These are phyloP conservation scores for Eudorina sp. DNA, from an alignment of 139 green algal species.

Conservation along the genomic window DNA sequence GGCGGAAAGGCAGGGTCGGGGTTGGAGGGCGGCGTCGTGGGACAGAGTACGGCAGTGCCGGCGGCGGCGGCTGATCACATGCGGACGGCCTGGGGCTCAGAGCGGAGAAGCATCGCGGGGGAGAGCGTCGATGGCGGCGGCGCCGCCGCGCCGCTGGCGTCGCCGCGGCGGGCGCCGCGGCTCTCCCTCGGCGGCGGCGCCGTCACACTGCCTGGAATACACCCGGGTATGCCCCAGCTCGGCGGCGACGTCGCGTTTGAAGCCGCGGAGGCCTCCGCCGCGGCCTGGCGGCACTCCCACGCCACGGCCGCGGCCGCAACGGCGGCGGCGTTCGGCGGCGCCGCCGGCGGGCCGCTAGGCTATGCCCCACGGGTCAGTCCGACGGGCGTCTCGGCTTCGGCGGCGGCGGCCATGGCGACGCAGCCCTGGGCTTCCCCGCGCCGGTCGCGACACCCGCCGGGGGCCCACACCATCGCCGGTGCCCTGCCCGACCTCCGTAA, in stretches of 20 bases:
- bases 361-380: not conserved
- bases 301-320: not conserved
- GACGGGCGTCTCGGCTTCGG: not conserved
- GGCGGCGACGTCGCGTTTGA: not conserved
- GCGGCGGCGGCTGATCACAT: not conserved
- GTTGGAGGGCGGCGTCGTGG: not conserved
- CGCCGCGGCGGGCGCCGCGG: not conserved
- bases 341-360: not conserved
- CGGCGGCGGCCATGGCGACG: not conserved
- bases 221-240: not conserved
- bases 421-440: conserved; percentile 16
- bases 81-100: not conserved
- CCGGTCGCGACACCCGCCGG: not conserved
- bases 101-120: not conserved
- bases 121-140: not conserved
- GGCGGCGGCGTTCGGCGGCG: not conserved
- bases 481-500: not conserved
- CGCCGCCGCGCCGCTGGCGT: not conserved
- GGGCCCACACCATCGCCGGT: not conserved
- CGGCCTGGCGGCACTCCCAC: not conserved
- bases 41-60: not conserved
- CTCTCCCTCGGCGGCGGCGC: not conserved
- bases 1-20: not conserved
- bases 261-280: not conserved
- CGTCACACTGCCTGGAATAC: not conserved